Evolutionary conservation across 176 grass and related monocot genomes (phyloP), one percentile per base, ranked within the genome.

Genomic region (Leersia perrieri): DNA sequence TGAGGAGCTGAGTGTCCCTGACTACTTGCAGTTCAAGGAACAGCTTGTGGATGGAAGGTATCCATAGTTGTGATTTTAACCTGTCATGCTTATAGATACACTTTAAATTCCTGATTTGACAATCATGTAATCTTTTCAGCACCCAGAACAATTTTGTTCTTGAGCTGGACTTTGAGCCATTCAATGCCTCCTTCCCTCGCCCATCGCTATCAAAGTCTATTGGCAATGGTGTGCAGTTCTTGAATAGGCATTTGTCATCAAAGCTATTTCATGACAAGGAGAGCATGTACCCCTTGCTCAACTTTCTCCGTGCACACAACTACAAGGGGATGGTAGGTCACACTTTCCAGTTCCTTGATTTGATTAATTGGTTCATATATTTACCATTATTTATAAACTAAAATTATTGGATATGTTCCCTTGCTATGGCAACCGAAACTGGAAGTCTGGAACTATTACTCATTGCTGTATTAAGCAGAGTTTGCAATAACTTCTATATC

Each of bases 21-120:
- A 99, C 53, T 99, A 99, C 85, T 80, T 99, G 72, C 93, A 95
- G 57, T 99, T 99, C 89, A 99, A 99, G 89, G 97, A 99, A 82
- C 88, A 95, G 40, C 93, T 99, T 87, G 89, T 89, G 30, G 84
- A 99, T 72, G 93, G 58, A 81, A 90, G 89, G 97, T 93, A 89
- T 68, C 65, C 12, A 18, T 36, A 76, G 70, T 16, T 44, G 3
- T 0, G 8, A 73, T 80, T 31, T 35, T 32, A 35, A 20, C 63
- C 51, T 33, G n/a, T 27, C 5, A 22, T 36, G 41, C 38, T 82
- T 58, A 11, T 23, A 58, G n/a, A 23, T 15, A 33, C 49, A 80
- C 45, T 22, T 29, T 62, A 11, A 1, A 53, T 38, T n/a, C 65
- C 30, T 74, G 27, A 0, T 18, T 3, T 34, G 7, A 58, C 80